Evolutionary conservation across 345 rosid species (phyloP).

Genomic region (Syzygium oleosum): DNA sequence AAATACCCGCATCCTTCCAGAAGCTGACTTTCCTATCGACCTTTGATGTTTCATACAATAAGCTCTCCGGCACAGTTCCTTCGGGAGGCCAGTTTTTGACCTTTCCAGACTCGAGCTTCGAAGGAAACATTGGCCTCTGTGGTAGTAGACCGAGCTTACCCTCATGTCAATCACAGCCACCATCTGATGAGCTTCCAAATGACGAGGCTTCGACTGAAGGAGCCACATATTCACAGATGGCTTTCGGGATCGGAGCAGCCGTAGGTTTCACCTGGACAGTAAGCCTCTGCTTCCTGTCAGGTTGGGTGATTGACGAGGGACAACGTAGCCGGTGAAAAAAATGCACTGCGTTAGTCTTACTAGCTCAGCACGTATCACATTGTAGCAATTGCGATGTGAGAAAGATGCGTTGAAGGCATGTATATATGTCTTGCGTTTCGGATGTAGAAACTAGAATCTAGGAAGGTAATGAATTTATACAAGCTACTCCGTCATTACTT

Average conservation of each 20-base stretch:
- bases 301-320: conserved; percentile 7
- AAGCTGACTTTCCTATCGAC: conserved; percentile 7
- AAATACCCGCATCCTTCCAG: conserved; percentile 12
- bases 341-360: background rate
- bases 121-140: conserved; percentile 14
- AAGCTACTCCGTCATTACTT: background rate
- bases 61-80: conserved; percentile 10
- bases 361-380: background rate
- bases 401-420: no score
- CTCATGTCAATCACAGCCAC: background rate
- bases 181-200: background rate
- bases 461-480: background rate
- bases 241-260: conserved; percentile 12
- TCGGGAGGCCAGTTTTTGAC: conserved; percentile 19
- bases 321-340: background rate
- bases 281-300: conserved; percentile 12
- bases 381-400: background rate
- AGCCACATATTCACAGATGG: background rate
- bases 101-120: conserved; percentile 21
- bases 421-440: no score
- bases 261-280: conserved; percentile 8
- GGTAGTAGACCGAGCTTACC: background rate
- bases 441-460: no score
- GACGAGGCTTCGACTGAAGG: background rate
- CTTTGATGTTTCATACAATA: conserved; percentile 19